A percentile compares a stretch with the other conserved stretches of the same genome.
These are phyloP conservation scores for Zasmidium angulare DNA, from an alignment of 2,329 filamentous ascomycete species.

Conservation along the genomic window DNA sequence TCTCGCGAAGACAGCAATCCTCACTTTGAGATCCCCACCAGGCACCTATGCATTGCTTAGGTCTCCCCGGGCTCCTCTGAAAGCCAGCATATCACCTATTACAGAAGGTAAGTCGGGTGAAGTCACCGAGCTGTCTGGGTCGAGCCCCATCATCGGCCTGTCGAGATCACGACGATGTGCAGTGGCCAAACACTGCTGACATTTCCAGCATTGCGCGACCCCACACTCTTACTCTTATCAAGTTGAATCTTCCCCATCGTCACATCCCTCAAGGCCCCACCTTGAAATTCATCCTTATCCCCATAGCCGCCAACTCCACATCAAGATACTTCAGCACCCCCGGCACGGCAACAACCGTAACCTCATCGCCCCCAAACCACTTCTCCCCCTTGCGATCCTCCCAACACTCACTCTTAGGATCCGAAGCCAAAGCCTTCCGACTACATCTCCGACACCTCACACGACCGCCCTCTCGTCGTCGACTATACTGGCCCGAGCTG, in stretches of 20 bases:
- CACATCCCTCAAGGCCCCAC: slow-evolving; percentile 53
- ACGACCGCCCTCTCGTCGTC: slow-evolving; percentile 29
- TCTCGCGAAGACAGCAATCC: too few relatives aligned
- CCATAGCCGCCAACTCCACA: slow-evolving; percentile 95
- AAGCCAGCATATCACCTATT: too few relatives aligned
- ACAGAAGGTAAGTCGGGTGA: too few relatives aligned
- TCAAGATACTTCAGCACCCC: slow-evolving; percentile 91
- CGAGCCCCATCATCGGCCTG: too few relatives aligned
- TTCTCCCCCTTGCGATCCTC: slow-evolving; percentile 83
- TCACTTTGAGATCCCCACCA: too few relatives aligned
- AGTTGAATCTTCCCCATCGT: neutral
- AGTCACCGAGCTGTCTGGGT: too few relatives aligned
- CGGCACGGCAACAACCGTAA: slow-evolving; percentile 86
- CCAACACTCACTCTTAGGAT: slow-evolving; percentile 64
- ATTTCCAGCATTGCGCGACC: too few relatives aligned
- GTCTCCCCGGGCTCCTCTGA: too few relatives aligned
- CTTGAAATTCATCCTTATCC: slow-evolving; percentile 89
- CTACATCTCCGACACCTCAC: slow-evolving; percentile 39
- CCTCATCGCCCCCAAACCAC: slow-evolving; percentile 86
- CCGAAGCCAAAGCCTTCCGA: slow-evolving; percentile 29
- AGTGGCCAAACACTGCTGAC: too few relatives aligned
- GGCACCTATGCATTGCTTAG: too few relatives aligned
- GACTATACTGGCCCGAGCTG: slow-evolving; percentile 55
- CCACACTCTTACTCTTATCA: too few relatives aligned
- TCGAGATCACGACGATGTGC: too few relatives aligned